phyloP scores from a whole-genome alignment of 192 early-diverging fungal genomes.

The Linnemannia elongata region DNA sequence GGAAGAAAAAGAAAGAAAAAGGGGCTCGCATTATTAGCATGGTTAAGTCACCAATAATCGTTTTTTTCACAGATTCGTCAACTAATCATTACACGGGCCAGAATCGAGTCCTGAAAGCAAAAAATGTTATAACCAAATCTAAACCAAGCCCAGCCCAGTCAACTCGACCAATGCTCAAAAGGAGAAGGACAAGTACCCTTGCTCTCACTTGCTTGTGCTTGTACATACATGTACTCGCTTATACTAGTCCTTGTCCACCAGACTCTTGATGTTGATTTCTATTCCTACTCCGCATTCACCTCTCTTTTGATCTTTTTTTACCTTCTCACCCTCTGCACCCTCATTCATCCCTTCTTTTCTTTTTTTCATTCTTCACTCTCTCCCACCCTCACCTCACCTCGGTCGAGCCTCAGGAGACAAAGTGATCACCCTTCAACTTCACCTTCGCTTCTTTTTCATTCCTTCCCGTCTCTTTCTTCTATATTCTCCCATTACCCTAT shows the following conservation, averaged over 20 bases:
- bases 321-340: background rate
- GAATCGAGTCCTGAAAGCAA: background rate
- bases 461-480: background rate
- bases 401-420: background rate
- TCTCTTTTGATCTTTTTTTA: constrained; percentile 2
- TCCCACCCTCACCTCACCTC: background rate
- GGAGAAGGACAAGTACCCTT: background rate
- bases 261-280: background rate
- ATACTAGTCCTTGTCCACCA: background rate
- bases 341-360: constrained; percentile 9
- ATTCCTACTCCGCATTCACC: constrained; percentile 4
- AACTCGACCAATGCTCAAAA: background rate
- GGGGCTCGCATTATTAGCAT: background rate
- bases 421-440: background rate
- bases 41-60: no score
- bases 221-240: background rate
- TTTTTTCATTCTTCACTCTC: background rate
- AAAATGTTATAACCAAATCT: background rate
- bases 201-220: background rate
- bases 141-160: background rate
- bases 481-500: background rate
- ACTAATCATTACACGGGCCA: background rate
- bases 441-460: background rate
- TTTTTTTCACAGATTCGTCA: background rate
- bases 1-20: background rate